phyloP scores from a whole-genome alignment of 768 basidiomycete genomes.

The Pisolithus marmoratus region DNA sequence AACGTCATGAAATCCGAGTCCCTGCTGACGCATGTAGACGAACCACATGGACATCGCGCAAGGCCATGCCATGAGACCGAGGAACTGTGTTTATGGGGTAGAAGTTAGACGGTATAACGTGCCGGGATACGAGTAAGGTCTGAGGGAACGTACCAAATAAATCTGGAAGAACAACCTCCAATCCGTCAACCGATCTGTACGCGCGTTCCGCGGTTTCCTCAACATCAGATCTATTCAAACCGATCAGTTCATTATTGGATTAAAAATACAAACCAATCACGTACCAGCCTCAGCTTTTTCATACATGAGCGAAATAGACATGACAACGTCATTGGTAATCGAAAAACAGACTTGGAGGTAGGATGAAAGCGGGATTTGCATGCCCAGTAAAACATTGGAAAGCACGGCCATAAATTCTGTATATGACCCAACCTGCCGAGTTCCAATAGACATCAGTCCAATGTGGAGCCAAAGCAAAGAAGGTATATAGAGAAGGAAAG shows the following conservation, averaged over 20 bases:
- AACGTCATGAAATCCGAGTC: constrained; percentile 32
- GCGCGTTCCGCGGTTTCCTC: constrained; percentile 44
- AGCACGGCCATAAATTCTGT: constrained; percentile 55
- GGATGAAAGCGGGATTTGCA: constrained; percentile 52
- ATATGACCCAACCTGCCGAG: constrained; percentile 45
- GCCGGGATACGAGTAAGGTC: no score
- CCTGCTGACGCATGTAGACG: constrained; percentile 34
- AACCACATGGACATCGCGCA: constrained; percentile 40
- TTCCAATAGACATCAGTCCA: not conserved
- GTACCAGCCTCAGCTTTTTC: constrained; percentile 47
- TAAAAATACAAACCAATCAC: not conserved
- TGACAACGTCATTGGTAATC: constrained; percentile 47
- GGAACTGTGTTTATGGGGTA: constrained; percentile 25
- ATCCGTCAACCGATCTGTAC: constrained; percentile 45
- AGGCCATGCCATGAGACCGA: constrained; percentile 42
- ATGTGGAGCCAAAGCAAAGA: not conserved
- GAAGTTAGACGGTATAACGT: not conserved
- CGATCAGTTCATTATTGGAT: not conserved
- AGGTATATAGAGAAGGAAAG: not conserved
- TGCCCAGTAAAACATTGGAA: constrained; percentile 50
- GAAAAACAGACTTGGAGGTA: constrained; percentile 54
- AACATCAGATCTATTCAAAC: constrained; percentile 34
- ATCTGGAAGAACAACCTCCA: constrained; percentile 45
- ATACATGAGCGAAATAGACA: constrained; percentile 45
- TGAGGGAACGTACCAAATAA: constrained; percentile 28